Evolutionary conservation across 805 yeast genomes (phyloP).

Genomic region (Candida jianshihensis): DNA sequence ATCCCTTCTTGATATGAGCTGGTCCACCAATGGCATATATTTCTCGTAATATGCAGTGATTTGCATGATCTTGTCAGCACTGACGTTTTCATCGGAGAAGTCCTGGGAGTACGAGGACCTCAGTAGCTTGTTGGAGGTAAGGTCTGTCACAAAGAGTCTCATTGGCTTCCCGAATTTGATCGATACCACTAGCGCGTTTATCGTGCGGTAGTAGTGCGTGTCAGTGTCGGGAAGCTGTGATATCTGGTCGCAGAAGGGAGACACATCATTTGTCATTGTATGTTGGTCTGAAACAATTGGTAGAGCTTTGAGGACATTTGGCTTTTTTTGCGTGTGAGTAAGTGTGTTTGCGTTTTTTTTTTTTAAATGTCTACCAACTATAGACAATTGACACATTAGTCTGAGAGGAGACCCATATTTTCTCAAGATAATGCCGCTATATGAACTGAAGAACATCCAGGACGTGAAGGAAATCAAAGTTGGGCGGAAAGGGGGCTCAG

Average conservation of each 20-base stretch:
- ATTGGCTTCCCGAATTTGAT: not conserved
- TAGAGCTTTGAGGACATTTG: too few relatives aligned
- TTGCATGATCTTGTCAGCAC: slow-evolving; percentile 3
- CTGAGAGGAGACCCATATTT: not conserved
- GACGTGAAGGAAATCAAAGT: not conserved
- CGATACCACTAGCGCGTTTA: not conserved
- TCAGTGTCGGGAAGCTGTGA: not conserved
- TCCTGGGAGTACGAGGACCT: slow-evolving; percentile 1
- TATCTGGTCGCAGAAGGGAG: not conserved
- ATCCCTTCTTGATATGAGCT: not conserved
- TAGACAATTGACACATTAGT: not conserved
- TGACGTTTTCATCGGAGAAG: slow-evolving; percentile 1
- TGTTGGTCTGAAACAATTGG: too few relatives aligned
- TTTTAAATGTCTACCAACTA: too few relatives aligned
- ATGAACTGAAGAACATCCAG: not conserved
- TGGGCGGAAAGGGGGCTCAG: not conserved
- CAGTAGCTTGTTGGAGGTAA: slow-evolving; percentile 6
- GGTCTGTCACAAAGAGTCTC: slow-evolving; percentile 8
- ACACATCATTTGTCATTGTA: too few relatives aligned
- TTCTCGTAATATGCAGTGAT: slow-evolving; percentile 4
- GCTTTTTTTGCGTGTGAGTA: too few relatives aligned
- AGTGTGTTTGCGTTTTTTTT: too few relatives aligned
- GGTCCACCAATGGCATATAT: not conserved
- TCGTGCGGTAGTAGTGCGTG: not conserved
- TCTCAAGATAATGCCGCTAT: not conserved